Percentiles rank a stretch among this genome's conserved stretches.
Evolutionary conservation across 805 yeast genomes (phyloP).

Genomic region (Ogataea paradorogensis): DNA sequence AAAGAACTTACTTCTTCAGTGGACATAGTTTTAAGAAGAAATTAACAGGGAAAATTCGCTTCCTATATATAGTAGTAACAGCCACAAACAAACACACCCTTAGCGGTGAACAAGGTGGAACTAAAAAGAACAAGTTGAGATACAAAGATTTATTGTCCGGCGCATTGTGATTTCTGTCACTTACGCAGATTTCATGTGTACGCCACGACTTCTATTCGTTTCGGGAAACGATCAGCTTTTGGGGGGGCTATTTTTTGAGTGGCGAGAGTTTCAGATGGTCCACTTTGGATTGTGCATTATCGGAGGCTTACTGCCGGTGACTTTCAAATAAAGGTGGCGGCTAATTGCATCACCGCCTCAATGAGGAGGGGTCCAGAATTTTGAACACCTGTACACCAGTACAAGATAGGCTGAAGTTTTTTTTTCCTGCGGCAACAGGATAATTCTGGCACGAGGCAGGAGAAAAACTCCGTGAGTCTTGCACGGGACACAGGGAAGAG

Average conservation of each 20-base stretch:
- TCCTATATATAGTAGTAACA: constrained; percentile 6
- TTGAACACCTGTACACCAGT: not conserved
- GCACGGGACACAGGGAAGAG: constrained; percentile 1
- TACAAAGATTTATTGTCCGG: not conserved
- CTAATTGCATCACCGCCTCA: too few species aligned
- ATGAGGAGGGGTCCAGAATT: too few species aligned
- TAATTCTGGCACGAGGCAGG: not conserved
- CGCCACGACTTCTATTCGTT: constrained; percentile 5
- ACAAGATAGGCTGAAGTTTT: not conserved
- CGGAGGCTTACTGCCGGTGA: too few species aligned
- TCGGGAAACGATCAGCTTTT: constrained; percentile 2
- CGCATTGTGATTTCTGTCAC: constrained; percentile 4
- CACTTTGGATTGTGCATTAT: too few species aligned
- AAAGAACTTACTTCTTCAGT: constrained; percentile 19
- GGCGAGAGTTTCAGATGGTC: constrained; percentile 4
- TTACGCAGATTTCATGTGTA: not conserved
- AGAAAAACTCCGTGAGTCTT: not conserved
- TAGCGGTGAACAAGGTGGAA: constrained; percentile 2
- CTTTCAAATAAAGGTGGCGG: too few species aligned
- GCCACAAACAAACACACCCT: constrained; percentile 1
- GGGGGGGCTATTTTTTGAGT: not conserved
- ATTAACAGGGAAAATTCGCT: not conserved
- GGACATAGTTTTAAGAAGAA: constrained; percentile 9
- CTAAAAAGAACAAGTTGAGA: constrained; percentile 2
- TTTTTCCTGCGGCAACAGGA: constrained; percentile 1